These are phyloP conservation scores for Bipolaris cookei DNA, from an alignment of 2,329 filamentous ascomycete genomes.

Conservation along the genomic window DNA sequence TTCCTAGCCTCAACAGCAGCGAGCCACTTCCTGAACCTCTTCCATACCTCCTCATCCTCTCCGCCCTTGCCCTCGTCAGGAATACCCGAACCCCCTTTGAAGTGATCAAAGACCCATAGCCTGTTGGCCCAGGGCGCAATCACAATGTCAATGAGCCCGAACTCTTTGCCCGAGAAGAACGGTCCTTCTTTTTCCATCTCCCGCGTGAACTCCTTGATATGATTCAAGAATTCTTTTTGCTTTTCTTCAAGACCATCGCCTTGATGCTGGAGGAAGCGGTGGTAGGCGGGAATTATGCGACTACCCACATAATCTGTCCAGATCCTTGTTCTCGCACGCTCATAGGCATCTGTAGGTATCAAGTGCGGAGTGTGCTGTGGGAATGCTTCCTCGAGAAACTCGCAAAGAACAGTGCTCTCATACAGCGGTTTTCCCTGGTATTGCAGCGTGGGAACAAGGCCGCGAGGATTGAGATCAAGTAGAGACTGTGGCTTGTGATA, in stretches of 20 bases:
- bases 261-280: slow-evolving; percentile 60
- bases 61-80: slow-evolving; percentile 56
- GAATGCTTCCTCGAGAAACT: slow-evolving; percentile 78
- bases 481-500: slow-evolving; percentile 75
- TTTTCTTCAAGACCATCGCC: slow-evolving; percentile 56
- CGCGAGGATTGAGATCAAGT: slow-evolving; percentile 74
- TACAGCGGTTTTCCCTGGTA: slow-evolving; percentile 67
- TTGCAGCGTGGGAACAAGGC: slow-evolving; percentile 74
- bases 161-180: slow-evolving; percentile 69
- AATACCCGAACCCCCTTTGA: slow-evolving; percentile 66
- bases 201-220: slow-evolving; percentile 65
- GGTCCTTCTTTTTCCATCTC: slow-evolving; percentile 69
- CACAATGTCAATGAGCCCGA: slow-evolving; percentile 73
- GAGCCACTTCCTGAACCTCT: slow-evolving; percentile 69
- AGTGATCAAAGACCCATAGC: slow-evolving; percentile 76
- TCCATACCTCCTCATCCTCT: slow-evolving; percentile 65
- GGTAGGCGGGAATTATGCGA: slow-evolving; percentile 72
- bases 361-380: slow-evolving; percentile 58
- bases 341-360: slow-evolving; percentile 67
- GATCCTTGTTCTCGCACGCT: slow-evolving; percentile 68
- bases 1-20: slow-evolving; percentile 64
- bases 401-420: slow-evolving; percentile 74
- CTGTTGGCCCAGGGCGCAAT: slow-evolving; percentile 76
- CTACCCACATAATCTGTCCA: slow-evolving; percentile 77
- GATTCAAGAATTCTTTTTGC: slow-evolving; percentile 63